Base-by-base conservation (phyloP, 129 eudicot species). In the Tagetes patula region DNA sequence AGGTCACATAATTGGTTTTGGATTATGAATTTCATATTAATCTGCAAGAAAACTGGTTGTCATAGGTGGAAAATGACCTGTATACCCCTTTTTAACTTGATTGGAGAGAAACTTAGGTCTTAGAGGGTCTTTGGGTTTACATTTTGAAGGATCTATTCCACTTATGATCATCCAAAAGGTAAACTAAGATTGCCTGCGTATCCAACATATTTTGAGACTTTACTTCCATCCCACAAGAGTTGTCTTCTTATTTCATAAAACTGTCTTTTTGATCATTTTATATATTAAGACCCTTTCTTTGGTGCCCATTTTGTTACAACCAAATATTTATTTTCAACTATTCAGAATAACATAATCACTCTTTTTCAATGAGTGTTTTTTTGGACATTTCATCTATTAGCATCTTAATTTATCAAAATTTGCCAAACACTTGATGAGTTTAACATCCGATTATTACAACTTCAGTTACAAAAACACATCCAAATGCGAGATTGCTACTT, bases 341-440 rank as follows among this genome's bases (percentile, higher is more conserved):
- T 6, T 53, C 60, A 14, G 27, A 50, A 53, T 6, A 53, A 53
- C 60, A 54, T 6, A 54, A 6, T 50, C 34, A 13, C 6, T 50
- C 58, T 50, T 5, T 64, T n/a, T 40, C 33, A 64, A 64, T 13
- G 67, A 36, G 31, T 62, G 43, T 36, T 5, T 34, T 34, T 37
- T 37, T 62, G 69, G 49, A 2, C n/a, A 64, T 40, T 63, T 12
- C 40, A 64, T 64, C 49, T 60, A 4, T 20, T 66, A 66, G 71
- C 47, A 39, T 20, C 14, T 42, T n/a, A 43, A 20, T 42, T 20
- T n/a, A 55, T 55, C 37, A 38, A 65, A 41, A 42, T 65, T 31
- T 45, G 10, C 40, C 37, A 66, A 42, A 30, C 8, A 43, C 55
- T 66, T 31, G 58, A 27, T 30, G 62, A 30, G 62, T 55, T 31